phyloP scores from a whole-genome alignment of 169 alveolate genomes.

The Fabrea salina region DNA sequence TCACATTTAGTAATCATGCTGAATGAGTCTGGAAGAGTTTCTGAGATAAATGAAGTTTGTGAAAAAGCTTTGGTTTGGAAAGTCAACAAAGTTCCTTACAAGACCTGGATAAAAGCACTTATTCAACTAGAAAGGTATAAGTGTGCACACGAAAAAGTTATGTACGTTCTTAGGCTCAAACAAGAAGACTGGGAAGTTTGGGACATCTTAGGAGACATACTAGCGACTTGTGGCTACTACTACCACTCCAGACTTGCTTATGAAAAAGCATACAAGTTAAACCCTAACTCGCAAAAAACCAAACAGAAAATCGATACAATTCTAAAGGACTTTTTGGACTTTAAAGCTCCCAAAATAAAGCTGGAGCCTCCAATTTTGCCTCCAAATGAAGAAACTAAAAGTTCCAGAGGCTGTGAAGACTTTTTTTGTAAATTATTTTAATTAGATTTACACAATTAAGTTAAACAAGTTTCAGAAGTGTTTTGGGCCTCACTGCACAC shows the following conservation, averaged over 20 bases:
- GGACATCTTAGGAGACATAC: neutral
- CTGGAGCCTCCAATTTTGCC: neutral
- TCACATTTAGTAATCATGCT: neutral
- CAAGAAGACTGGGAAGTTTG: neutral
- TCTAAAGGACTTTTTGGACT: neutral
- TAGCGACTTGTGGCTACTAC: neutral
- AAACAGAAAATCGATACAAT: neutral
- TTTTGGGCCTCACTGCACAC: no score
- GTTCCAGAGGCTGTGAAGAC: neutral
- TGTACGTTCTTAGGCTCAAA: neutral
- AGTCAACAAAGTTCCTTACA: neutral
- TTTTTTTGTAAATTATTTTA: neutral
- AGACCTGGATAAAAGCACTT: neutral
- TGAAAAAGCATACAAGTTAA: neutral
- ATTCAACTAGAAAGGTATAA: neutral
- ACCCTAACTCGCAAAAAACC: neutral
- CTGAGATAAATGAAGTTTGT: constrained; percentile 1
- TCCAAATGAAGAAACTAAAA: neutral
- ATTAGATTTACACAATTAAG: no score
- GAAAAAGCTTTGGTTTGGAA: neutral
- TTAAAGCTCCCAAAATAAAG: neutral
- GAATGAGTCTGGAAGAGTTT: no score
- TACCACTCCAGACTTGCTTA: neutral
- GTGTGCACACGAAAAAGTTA: neutral
- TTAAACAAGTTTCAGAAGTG: no score